phyloP scores from a whole-genome alignment of 805 yeast species.

The Saccharomycopsis capsularis region DNA sequence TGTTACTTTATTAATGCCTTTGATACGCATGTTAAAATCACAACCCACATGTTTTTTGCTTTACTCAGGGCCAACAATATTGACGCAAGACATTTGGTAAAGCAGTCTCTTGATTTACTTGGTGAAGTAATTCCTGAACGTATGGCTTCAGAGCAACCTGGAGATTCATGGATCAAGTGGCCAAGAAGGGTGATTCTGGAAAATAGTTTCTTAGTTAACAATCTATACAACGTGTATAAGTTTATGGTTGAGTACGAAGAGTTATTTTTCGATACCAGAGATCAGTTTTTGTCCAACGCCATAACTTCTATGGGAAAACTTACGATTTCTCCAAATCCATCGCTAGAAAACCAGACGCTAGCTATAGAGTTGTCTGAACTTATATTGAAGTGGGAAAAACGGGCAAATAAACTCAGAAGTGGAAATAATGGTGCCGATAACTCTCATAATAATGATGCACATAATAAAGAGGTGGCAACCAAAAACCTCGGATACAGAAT shows the following conservation, averaged over 20 bases:
- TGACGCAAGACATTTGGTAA: slow-evolving; percentile 77
- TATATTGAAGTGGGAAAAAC: slow-evolving; percentile 77
- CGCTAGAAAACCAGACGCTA: slow-evolving; percentile 71
- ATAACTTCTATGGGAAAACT: slow-evolving; percentile 89
- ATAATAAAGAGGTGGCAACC: slow-evolving; percentile 17
- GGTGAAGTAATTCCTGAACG: slow-evolving; percentile 81
- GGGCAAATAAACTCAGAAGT: slow-evolving; percentile 29
- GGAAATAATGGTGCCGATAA: slow-evolving; percentile 18
- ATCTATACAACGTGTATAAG: slow-evolving; percentile 84
- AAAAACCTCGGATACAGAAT: slow-evolving; percentile 39
- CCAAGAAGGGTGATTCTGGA: slow-evolving; percentile 91
- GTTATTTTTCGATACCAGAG: slow-evolving; percentile 80
- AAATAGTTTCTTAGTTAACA: slow-evolving; percentile 54
- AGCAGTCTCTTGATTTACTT: slow-evolving; percentile 77
- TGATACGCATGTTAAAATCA: slow-evolving; percentile 83
- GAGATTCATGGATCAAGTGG: slow-evolving; percentile 79
- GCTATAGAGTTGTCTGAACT: slow-evolving; percentile 88
- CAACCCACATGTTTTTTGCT: slow-evolving; percentile 89
- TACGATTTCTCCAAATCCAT: slow-evolving; percentile 68
- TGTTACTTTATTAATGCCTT: slow-evolving; percentile 79
- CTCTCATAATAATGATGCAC: slow-evolving; percentile 27
- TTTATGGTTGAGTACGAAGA: slow-evolving; percentile 83
- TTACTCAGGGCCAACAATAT: slow-evolving; percentile 74
- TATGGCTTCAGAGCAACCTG: slow-evolving; percentile 44
- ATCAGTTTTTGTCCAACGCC: slow-evolving; percentile 81